These are phyloP conservation scores for Cytospora chrysosperma DNA, from an alignment of 2,329 filamentous ascomycete genomes.

Conservation along the genomic window DNA sequence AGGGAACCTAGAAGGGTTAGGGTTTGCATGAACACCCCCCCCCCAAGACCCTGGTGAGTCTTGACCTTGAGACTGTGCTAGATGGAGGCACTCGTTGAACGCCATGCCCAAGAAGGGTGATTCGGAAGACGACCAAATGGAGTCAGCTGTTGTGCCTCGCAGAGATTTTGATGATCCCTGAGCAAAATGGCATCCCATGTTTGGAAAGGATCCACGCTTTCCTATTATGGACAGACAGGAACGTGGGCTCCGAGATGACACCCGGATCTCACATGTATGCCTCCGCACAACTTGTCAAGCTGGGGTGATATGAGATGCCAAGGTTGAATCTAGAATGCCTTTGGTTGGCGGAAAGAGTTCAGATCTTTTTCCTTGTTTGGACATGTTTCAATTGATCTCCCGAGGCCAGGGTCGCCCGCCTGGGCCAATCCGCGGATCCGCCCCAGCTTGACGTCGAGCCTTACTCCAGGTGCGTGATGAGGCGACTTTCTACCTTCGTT, in stretches of 20 bases:
- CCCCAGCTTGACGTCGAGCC: neutral
- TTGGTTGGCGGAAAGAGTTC: conserved; percentile 29
- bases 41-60: no score
- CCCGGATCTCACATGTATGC: neutral
- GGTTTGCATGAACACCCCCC: no score
- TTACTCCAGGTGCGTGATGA: neutral
- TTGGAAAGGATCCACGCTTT: conserved; percentile 22
- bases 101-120: neutral
- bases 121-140: neutral
- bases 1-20: no score
- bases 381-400: conserved; percentile 4
- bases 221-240: conserved; percentile 32
- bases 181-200: neutral
- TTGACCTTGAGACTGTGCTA: no score
- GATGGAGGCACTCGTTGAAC: no score
- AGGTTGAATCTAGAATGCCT: conserved; percentile 15
- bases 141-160: no score
- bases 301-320: conserved; percentile 27
- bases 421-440: neutral
- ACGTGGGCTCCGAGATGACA: conserved; percentile 33
- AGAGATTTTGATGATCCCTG: no score
- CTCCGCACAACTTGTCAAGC: conserved; percentile 5
- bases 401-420: neutral
- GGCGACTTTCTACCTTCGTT: neutral
- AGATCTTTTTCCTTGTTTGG: conserved; percentile 15